phyloP scores from a whole-genome alignment of 1,139 yeast species.

The Sugiyamaella castrensis region DNA sequence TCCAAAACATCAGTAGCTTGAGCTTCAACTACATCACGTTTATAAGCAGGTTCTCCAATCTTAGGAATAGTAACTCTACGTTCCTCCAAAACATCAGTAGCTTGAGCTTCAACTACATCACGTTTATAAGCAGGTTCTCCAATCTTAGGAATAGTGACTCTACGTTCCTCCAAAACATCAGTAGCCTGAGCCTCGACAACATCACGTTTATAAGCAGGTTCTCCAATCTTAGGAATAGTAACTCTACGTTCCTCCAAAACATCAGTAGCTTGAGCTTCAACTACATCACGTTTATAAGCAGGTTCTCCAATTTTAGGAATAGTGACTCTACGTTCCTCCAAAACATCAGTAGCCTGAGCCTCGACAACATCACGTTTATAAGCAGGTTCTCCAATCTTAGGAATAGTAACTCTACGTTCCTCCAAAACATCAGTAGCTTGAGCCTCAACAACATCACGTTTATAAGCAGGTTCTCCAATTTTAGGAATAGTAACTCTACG shows the following conservation, averaged over 20 bases:
- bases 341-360: conserved; percentile 6
- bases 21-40: conserved; percentile 11
- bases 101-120: neutral
- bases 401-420: neutral
- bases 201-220: conserved; percentile 15
- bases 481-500: conserved; percentile 15
- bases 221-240: conserved; percentile 12
- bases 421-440: conserved; percentile 7
- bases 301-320: conserved; percentile 14
- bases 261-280: conserved; percentile 10
- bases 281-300: conserved; percentile 13
- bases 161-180: neutral
- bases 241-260: conserved; percentile 15
- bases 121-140: conserved; percentile 16
- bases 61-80: conserved; percentile 11
- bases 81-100: conserved; percentile 5
- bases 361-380: conserved; percentile 17
- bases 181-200: conserved; percentile 17
- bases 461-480: conserved; percentile 18
- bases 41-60: conserved; percentile 17
- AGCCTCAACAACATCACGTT: conserved; percentile 16
- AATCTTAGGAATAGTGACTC: neutral
- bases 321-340: neutral
- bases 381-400: conserved; percentile 19
- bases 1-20: no score